phyloP scores from a whole-genome alignment of 768 basidiomycete species.

The Mycena chlorophos region DNA sequence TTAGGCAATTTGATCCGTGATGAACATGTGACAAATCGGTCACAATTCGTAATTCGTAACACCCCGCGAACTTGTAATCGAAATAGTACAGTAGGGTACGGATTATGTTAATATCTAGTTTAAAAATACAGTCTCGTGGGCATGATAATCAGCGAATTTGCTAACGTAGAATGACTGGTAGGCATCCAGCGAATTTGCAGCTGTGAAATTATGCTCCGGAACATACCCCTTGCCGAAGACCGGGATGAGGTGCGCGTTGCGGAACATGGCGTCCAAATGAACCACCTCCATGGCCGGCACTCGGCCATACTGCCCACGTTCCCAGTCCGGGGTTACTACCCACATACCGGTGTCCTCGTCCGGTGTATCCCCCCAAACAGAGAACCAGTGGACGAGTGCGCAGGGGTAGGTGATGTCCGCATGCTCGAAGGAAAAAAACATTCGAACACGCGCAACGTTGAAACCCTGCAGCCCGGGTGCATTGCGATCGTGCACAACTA shows the following conservation, averaged over 20 bases:
- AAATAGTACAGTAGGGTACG: no score
- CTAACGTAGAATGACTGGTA: conserved; percentile 2
- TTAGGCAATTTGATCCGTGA: no score
- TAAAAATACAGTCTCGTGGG: conserved; percentile 10
- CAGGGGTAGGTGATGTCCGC: conserved; percentile 22
- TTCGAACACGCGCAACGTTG: conserved; percentile 24
- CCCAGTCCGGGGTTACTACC: conserved; percentile 26
- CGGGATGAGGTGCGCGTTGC: background rate
- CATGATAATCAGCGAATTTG: conserved; percentile 5
- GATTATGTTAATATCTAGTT: no score
- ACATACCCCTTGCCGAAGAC: background rate
- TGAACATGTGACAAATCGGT: no score
- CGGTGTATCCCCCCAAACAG: conserved; percentile 21
- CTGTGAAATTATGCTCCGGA: background rate
- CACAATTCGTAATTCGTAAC: no score
- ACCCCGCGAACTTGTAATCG: no score
- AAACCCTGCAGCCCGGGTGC: conserved; percentile 27
- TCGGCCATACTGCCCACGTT: conserved; percentile 7
- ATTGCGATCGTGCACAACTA: conserved; percentile 21
- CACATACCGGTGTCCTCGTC: conserved; percentile 30
- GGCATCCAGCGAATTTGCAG: background rate
- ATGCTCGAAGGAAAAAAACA: conserved; percentile 28
- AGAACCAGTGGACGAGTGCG: conserved; percentile 29
- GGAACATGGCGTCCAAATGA: conserved; percentile 13
- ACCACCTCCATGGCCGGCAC: conserved; percentile 6